phyloP scores from a whole-genome alignment of 257 asterid genomes.

The Voacanga thouarsii region DNA sequence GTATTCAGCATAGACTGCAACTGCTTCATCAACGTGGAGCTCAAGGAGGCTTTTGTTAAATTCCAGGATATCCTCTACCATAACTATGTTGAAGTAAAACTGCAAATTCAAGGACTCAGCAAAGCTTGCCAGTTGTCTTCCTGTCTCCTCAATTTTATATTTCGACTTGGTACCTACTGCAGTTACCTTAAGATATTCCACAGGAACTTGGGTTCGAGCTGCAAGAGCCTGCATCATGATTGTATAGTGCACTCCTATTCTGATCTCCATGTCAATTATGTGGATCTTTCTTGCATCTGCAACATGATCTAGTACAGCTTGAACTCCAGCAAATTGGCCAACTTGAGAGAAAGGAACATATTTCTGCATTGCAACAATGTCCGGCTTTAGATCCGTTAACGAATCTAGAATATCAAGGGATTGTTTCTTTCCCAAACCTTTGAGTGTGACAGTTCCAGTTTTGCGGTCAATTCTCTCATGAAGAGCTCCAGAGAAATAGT shows the following conservation, averaged over 20 bases:
- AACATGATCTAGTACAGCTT: slow-evolving; percentile 46
- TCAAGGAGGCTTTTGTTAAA: slow-evolving; percentile 26
- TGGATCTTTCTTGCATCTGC: slow-evolving; percentile 44
- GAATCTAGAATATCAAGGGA: slow-evolving; percentile 14
- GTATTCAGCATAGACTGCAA: slow-evolving; percentile 40
- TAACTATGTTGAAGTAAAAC: slow-evolving; percentile 37
- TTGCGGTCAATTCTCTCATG: slow-evolving; percentile 45
- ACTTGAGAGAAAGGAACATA: slow-evolving; percentile 43
- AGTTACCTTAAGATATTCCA: slow-evolving; percentile 55
- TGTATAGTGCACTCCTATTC: slow-evolving; percentile 45
- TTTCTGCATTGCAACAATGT: slow-evolving; percentile 34
- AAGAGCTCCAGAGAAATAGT: slow-evolving; percentile 51
- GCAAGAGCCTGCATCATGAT: slow-evolving; percentile 69
- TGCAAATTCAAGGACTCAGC: slow-evolving; percentile 43
- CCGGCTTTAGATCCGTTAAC: slow-evolving; percentile 8
- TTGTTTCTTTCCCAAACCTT: slow-evolving; percentile 25
- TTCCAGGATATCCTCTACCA: slow-evolving; percentile 43
- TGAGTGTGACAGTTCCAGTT: slow-evolving; percentile 29
- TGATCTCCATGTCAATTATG: slow-evolving; percentile 47
- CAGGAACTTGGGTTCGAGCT: slow-evolving; percentile 21
- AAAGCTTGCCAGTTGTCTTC: slow-evolving; percentile 37
- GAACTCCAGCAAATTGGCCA: slow-evolving; percentile 48
- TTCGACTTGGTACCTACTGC: slow-evolving; percentile 39
- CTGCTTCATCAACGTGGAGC: slow-evolving; percentile 34
- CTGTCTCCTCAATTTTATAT: slow-evolving; percentile 43